Base-by-base conservation (phyloP, 2,329 filamentous ascomycete genomes). In the Colletotrichum gigasporum region DNA sequence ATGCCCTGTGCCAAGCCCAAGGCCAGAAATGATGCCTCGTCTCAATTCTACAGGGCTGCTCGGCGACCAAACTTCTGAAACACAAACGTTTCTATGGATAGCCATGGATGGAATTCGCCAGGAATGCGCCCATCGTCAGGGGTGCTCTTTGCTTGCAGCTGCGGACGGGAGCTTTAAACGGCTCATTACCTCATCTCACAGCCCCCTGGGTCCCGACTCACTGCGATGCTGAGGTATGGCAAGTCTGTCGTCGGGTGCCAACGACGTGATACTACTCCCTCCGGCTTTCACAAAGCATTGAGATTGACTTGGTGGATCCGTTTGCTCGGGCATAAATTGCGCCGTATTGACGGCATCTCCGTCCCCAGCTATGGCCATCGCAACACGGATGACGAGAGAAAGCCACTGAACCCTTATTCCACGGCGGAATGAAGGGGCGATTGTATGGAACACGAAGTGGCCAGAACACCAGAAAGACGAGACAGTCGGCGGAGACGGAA, bases 31-130 rank as follows among this genome's bases (percentile, higher is more conserved):
- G 26, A 24, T 32, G 20, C n/a, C 28, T 35, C 30, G 45, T 44
- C 39, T 28, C 45, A 44, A 45, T 32, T 59, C 44, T 12, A 35
- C 47, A 47, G 39, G 24, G 48, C 61, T 64, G 42, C 56, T 56
- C 26, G 30, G 42, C 44, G 42, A 53, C 41, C 42, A 54, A n/a
- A 44, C 5, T 61, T 54, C 57, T 50, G 62, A 55, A 62, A 61
- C 48, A 50, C 34, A 50, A 42, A 18, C 22, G 56, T 44, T 54
- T 62, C 56, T 55, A 39, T 28, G 34, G 16, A 44, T 60, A 50
- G 50, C 61, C 47, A 61, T 37, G 42, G 41, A 54, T 52, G 59
- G 30, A 8, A 48, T 30, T 64, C 48, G 18, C 16, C 30, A 18
- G 61, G 16, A 59, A 61, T 45, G 34, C 28, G n/a, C 32, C 26